phyloP scores from a whole-genome alignment of 140 eudicot species.

The Eryngium alpinum region DNA sequence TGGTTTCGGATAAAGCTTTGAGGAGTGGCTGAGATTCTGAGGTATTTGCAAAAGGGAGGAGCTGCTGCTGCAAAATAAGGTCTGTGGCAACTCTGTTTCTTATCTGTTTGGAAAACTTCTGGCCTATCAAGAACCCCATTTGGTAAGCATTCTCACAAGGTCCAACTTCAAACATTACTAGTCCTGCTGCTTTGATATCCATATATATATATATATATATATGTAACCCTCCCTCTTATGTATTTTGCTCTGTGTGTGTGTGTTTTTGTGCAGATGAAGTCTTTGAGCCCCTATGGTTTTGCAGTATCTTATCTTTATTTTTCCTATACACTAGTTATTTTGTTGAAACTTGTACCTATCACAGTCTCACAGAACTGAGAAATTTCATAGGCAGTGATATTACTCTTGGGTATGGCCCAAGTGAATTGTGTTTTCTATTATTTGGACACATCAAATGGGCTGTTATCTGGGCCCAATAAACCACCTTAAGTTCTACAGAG shows the following conservation, averaged over 20 bases:
- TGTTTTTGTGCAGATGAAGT: background rate
- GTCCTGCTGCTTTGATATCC: conserved; percentile 23
- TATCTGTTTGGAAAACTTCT: conserved; percentile 56
- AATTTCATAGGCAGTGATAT: too few relatives aligned
- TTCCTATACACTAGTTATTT: too few relatives aligned
- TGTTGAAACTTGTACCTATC: too few relatives aligned
- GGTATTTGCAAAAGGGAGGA: conserved; percentile 66
- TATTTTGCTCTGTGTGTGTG: background rate
- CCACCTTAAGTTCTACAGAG: too few relatives aligned
- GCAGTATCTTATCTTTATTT: conserved; percentile 30
- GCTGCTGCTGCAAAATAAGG: conserved; percentile 71
- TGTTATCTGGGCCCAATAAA: too few relatives aligned
- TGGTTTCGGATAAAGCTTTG: conserved; percentile 39
- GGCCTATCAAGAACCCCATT: conserved; percentile 70
- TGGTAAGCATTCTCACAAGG: conserved; percentile 54
- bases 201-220: too few relatives aligned
- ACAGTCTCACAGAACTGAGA: too few relatives aligned
- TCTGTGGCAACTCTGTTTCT: conserved; percentile 63
- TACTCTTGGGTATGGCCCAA: too few relatives aligned
- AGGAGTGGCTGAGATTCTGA: conserved; percentile 45
- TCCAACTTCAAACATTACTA: conserved; percentile 60
- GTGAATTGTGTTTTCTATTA: too few relatives aligned
- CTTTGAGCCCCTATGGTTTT: background rate
- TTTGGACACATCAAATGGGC: too few relatives aligned
- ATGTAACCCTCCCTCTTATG: background rate